phyloP scores from a whole-genome alignment of 2,329 filamentous ascomycete genomes.

The Verticillium alfalfae region DNA sequence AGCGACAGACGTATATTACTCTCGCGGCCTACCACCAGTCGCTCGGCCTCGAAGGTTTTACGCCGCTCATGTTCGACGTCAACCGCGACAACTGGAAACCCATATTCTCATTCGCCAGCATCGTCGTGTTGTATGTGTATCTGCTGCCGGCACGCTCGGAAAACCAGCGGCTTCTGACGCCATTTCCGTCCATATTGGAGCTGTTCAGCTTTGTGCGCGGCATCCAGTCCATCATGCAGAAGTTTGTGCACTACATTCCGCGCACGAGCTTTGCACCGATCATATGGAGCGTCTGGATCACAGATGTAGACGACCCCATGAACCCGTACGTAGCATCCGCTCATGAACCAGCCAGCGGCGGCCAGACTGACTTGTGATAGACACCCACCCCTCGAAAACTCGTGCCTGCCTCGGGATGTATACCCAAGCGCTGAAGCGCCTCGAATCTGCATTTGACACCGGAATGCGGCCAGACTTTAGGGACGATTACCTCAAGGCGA shows the following conservation, averaged over 20 bases:
- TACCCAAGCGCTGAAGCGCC: conserved; percentile 2
- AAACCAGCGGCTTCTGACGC: background rate
- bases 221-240: background rate
- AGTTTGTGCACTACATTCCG: background rate
- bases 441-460: background rate
- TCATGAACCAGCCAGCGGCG: background rate
- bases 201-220: conserved; percentile 7
- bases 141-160: background rate
- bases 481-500: conserved; percentile 13
- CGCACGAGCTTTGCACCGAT: conserved; percentile 3
- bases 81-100: conserved; percentile 17
- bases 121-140: conserved; percentile 18
- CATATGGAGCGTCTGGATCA: background rate
- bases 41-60: conserved; percentile 21
- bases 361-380: background rate
- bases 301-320: background rate
- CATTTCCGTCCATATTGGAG: background rate
- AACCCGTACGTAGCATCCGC: background rate
- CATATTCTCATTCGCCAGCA: conserved; percentile 34
- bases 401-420: background rate
- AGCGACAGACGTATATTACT: conserved; percentile 17
- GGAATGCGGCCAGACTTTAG: conserved; percentile 1
- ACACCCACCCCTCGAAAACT: conserved; percentile 1
- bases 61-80: conserved; percentile 12
- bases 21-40: conserved; percentile 21